A percentile compares a stretch with the other conserved stretches of the same genome.
These are phyloP conservation scores for Ceratocystis harringtonii DNA, from an alignment of 2,329 filamentous ascomycete species.

Conservation along the genomic window DNA sequence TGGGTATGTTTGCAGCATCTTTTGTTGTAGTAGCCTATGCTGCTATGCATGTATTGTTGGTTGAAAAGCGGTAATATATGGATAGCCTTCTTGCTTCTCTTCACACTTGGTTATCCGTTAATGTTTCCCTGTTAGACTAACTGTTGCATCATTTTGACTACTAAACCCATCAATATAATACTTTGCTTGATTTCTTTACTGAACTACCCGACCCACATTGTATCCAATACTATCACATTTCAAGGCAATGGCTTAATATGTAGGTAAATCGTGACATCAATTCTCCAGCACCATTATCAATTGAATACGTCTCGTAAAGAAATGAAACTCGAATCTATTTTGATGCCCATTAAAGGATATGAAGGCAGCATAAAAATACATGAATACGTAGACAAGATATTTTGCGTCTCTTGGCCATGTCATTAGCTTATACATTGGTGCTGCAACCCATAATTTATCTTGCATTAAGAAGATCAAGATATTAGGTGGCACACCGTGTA, in stretches of 20 bases:
- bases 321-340: not conserved
- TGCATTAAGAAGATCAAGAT: not conserved
- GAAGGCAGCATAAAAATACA: constrained; percentile 5
- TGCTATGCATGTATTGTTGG: constrained; percentile 84
- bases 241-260: no score
- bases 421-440: not conserved
- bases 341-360: not conserved
- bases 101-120: not conserved
- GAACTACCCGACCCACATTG: no score
- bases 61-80: constrained; percentile 50
- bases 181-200: no score
- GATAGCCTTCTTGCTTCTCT: not conserved
- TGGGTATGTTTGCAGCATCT: constrained; percentile 64
- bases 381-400: constrained; percentile 11
- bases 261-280: no score
- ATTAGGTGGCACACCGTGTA: constrained; percentile 15
- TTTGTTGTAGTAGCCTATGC: constrained; percentile 81
- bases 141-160: not conserved
- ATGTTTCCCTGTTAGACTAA: not conserved
- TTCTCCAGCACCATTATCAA: not conserved
- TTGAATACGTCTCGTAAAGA: not conserved
- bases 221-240: no score
- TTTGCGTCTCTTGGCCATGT: not conserved
- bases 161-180: no score
- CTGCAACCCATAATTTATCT: not conserved